A percentile compares a stretch with the other conserved stretches of the same genome.
Evolutionary conservation across 2,329 filamentous ascomycete species (phyloP).

Genomic region (Elsinoe australis): DNA sequence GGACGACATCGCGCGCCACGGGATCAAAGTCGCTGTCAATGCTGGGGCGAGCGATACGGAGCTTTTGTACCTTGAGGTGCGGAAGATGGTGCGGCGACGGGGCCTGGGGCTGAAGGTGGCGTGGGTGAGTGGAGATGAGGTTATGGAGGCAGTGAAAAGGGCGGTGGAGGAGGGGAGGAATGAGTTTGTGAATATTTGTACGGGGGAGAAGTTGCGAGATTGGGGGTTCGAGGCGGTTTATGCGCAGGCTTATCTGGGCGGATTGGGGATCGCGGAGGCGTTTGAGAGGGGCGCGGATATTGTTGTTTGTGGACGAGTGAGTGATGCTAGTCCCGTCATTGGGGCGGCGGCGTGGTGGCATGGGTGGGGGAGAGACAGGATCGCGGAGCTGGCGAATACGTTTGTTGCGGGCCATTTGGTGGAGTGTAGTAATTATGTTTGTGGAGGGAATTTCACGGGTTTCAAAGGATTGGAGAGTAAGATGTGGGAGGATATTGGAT

Average conservation of each 20-base stretch:
- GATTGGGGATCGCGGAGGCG: constrained; percentile 37
- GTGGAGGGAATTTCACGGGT: constrained; percentile 39
- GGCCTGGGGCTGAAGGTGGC: constrained; percentile 41
- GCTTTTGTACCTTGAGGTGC: constrained; percentile 42
- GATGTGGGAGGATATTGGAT: constrained; percentile 31
- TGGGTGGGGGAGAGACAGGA: constrained; percentile 34
- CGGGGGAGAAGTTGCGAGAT: constrained; percentile 8
- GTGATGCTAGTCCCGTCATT: constrained; percentile 39
- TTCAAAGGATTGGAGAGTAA: constrained; percentile 35
- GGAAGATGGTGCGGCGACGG: constrained; percentile 29
- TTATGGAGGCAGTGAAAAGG: constrained; percentile 13
- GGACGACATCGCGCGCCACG: constrained; percentile 39
- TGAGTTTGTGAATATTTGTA: constrained; percentile 14
- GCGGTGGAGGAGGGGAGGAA: neutral
- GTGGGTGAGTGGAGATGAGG: constrained; percentile 43
- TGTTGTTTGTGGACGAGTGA: constrained; percentile 39
- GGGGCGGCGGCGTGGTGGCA: constrained; percentile 42
- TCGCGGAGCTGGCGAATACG: constrained; percentile 36
- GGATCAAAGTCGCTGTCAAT: constrained; percentile 51
- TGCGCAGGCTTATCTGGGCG: constrained; percentile 38
- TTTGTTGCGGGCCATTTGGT: constrained; percentile 40
- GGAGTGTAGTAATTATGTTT: constrained; percentile 38
- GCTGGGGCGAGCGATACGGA: constrained; percentile 50
- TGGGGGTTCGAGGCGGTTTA: constrained; percentile 23
- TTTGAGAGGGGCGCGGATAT: constrained; percentile 38